Base-by-base conservation (phyloP, 495 filamentous ascomycete species). In the Aspergillus bridgeri region DNA sequence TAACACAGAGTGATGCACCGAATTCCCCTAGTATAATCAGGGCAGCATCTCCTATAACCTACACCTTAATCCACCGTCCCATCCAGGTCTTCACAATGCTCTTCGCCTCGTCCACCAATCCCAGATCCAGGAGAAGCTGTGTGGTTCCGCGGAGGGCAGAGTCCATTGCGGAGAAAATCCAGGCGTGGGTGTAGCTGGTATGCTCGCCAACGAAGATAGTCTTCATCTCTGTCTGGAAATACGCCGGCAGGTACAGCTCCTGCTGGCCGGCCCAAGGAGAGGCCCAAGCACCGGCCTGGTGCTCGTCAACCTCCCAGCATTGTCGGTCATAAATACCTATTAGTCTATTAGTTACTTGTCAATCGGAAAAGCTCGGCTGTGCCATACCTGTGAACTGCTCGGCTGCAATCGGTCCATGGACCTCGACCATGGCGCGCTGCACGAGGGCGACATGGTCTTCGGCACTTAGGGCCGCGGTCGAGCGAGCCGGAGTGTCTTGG, bases 151-250 rank as follows among this genome's bases (percentile, higher is more conserved):
- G 72, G 20, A 89, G 83, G 0, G 83, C 86, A n/a, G 81, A 84
- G 65, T 89, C 86, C 27, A 89, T 66, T 6, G 86, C 86, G 3
- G 80, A 81, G 22, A 85, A 83, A 48, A 89, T 88, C 86, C 86
- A 89, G 5, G 85, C 85, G 64, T 89, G 86, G n/a, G 86, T 89
- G 68, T 86, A 89, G 48, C 80, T 82, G 1, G 86, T 89, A 65
- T 89, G 86, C 69, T 89, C 86, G 17, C 86, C 86, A 5, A 89
- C 74, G 51, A 89, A 89, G 42, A 89, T 81, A 42, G 84, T 83
- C 63, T 81, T 81, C 44, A 81, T 78, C 64, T 88, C 83, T 0
- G 86, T 89, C 67, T 87, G 77, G 57, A 85, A 89, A 57, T 85
- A 89, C 53, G 86, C 83, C 0, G 87, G 87, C 17, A 89, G 69